Evolutionary conservation across 164 flowering plant species (phyloP).

Genomic region (Berberis thunbergii): DNA sequence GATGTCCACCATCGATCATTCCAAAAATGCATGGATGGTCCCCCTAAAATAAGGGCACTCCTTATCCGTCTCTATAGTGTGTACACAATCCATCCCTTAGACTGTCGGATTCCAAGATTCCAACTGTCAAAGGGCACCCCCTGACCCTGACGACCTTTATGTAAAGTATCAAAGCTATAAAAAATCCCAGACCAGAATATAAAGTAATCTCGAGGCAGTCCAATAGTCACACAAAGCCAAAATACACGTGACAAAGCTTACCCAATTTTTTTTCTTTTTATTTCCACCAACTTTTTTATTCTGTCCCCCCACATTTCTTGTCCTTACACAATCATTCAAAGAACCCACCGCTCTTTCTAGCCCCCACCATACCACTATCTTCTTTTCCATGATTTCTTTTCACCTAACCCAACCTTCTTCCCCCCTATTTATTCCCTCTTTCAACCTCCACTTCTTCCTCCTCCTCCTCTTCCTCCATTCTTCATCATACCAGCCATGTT

Average conservation of each 20-base stretch:
- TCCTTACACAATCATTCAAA: conserved; percentile 6
- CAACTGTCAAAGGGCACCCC: no score
- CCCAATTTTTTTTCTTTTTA: not conserved
- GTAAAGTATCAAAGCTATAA: no score
- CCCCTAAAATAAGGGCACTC: no score
- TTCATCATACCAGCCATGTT: not conserved
- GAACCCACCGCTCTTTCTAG: not conserved
- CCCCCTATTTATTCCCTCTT: not conserved
- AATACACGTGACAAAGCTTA: not conserved
- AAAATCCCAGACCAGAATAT: no score
- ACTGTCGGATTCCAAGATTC: no score
- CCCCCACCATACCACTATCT: not conserved
- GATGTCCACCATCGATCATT: no score
- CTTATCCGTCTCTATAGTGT: no score
- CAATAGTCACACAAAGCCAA: not conserved
- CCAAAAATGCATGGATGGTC: no score
- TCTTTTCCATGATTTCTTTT: conserved; percentile 3
- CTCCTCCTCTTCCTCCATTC: not conserved
- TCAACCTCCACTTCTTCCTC: not conserved
- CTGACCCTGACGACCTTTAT: no score
- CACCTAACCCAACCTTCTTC: not conserved
- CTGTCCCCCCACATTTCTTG: conserved; percentile 4
- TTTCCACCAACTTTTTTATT: not conserved
- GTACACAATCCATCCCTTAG: no score
- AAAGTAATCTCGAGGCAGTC: no score